Base-by-base conservation (phyloP, 1,284 basidiomycete genomes). In the Erythrobasidium hasegawianum region DNA sequence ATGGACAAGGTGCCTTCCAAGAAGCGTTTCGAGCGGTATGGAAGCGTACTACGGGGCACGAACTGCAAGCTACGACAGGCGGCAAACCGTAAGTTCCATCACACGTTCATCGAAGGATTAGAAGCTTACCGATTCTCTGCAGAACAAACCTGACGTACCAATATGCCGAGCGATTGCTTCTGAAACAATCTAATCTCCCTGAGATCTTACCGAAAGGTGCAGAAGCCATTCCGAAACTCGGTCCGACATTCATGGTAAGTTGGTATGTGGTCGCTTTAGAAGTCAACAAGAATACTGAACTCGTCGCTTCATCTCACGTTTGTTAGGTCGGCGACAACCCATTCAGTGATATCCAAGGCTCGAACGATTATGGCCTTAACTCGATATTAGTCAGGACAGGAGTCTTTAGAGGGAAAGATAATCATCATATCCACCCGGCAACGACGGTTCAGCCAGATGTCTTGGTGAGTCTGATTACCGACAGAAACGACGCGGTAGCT, bases 1-100 rank as follows among this genome's bases (percentile, higher is more conserved):
- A 95, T 33, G 95, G 92, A 0, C 92, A 96, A 78, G 95, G 95
- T 16, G 91, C 88, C 0, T 96, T 97, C 79, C 86, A 86, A 71
- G 82, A 85, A 62, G 89, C 90, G 1, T 87, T 93, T 68, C 86
- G 90, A 73, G 84, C 85, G 2, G 85, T 94, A 14, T 89, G 86
- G 79, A 86, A 87, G 81, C 84, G 85, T 16, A 78, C 89, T 29
- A 89, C 87, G 0, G 90, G 91, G 2, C 78, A 80, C 18, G 78
- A 82, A 50, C 87, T 94, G 71, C 91, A 96, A 27, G 57, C 60
- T 9, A 55, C 27, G 0, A 67, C 56, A 11, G 40, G 57, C 11
- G 68, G 64, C 41, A 69, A 77, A 91, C 91, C 67, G 86, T 47
- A 24, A 7, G 43, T 24, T 8, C 8, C 4, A 5, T 47, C 33